A percentile compares a stretch with the other conserved stretches of the same genome.
Conservation (phyloP, 2,329 filamentous ascomycete genomes). For the Colletotrichum sp. region DNA sequence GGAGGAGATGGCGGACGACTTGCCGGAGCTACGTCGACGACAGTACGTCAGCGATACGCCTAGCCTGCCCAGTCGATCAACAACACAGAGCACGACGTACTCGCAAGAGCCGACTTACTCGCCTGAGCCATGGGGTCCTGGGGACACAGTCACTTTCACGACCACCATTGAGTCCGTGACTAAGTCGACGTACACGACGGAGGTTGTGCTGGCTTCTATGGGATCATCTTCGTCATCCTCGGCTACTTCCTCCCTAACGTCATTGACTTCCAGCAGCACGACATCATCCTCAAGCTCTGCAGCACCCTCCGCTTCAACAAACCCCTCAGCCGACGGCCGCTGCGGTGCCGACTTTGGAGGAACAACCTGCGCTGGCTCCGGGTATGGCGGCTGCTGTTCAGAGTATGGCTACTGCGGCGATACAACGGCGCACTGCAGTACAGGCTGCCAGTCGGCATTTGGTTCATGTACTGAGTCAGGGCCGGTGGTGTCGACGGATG, state of each 20-base stretch:
- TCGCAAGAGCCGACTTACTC: not conserved
- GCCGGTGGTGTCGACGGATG: not conserved
- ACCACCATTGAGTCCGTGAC: not conserved
- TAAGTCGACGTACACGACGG: not conserved
- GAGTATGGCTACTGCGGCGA: not conserved
- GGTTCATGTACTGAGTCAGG: not conserved
- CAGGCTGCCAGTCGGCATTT: not conserved
- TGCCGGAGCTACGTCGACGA: not conserved
- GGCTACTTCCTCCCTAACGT: not conserved
- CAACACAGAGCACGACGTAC: not conserved
- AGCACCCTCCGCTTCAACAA: not conserved
- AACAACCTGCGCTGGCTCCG: not conserved
- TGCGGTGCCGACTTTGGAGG: not conserved
- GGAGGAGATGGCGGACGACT: not conserved
- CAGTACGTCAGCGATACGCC: not conserved
- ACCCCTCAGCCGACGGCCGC: not conserved
- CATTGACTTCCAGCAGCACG: not conserved
- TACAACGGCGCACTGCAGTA: not conserved
- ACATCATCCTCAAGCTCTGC: not conserved
- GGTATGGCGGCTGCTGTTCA: not conserved
- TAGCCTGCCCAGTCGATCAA: not conserved
- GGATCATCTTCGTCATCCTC: not conserved
- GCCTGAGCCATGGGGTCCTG: not conserved
- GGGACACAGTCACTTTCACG: not conserved
- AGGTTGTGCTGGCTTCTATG: not conserved